Base-by-base conservation (phyloP, 768 basidiomycete species). In the Leccinum incarnatum region DNA sequence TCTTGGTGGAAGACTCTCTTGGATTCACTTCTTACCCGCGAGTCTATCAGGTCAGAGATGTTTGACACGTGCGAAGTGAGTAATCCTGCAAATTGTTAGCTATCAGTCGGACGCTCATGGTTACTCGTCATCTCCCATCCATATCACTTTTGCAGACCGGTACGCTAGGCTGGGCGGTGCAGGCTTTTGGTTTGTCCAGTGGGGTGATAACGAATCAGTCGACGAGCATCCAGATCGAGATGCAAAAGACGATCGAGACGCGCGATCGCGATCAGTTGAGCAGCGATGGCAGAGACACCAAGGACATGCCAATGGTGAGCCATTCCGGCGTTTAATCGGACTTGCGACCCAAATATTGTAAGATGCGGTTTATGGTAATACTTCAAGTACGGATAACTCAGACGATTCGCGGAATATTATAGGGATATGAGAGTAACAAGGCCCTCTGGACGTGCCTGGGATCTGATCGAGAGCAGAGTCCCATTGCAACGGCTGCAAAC, bases 1-100 rank as follows among this genome's bases (percentile, higher is more conserved):
- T 17, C 37, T 17, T 46, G 9, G 25, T 1, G 32, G 4, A 57
- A 64, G 62, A 64, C 62, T 2, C 55, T 61, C 2, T 11, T 61
- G 56, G 60, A 61, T 30, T 55, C 48, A 9, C 61, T 59, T 9
- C 61, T 62, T 23, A 50, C 51, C 10, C 61, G 61, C 2, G 51
- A 60, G 8, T 14, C 37, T 12, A 48, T 48, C 47, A 46, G 21
- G 45, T 19, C 45, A 46, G 40, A 42, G 17, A 42, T 42, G 40
- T 42, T 42, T 0, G 40, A 42, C n/a, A 42, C 40, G 4, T 10
- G 17, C 40, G 9, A 47, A 47, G 46, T 23, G 6, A 47, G 46
- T 19, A 14, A 47, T 47, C 12, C 11, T 47, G 21, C 46, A 12
- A 23, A 1, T 15, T 2, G 6, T 47, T 14, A 15, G 23, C 46